Conservation (phyloP, 1,284 basidiomycete genomes). For the Phellopilus nigrolimitatus region DNA sequence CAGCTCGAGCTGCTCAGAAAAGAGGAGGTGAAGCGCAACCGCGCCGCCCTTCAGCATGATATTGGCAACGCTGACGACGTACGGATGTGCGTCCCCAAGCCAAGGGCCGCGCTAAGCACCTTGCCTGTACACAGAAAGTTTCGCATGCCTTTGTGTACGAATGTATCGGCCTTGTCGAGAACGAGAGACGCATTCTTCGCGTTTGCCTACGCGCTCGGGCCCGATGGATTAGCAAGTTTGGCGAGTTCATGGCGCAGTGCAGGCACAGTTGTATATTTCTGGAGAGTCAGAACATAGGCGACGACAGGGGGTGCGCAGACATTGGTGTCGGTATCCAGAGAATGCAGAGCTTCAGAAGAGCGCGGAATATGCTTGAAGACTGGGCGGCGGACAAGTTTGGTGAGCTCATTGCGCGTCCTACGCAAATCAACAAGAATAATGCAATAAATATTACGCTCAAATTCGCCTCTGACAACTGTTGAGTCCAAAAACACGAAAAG, state of each 20-base stretch:
- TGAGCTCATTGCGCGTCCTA: conserved; percentile 49
- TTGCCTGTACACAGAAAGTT: conserved; percentile 53
- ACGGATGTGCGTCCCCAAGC: conserved; percentile 73
- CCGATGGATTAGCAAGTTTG: conserved; percentile 27
- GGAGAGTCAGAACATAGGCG: conserved; percentile 46
- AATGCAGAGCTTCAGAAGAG: conserved; percentile 28
- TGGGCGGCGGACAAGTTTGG: conserved; percentile 56
- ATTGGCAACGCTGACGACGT: conserved; percentile 51
- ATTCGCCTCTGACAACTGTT: conserved; percentile 37
- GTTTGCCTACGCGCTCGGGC: conserved; percentile 53
- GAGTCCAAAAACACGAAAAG: background rate
- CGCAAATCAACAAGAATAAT: conserved; percentile 61
- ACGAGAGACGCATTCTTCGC: conserved; percentile 58
- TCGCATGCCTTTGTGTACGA: conserved; percentile 58
- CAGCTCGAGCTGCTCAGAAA: too few relatives aligned
- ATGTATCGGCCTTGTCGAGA: conserved; percentile 51
- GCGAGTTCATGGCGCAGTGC: conserved; percentile 43
- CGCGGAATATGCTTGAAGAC: conserved; percentile 57
- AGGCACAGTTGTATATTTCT: conserved; percentile 59
- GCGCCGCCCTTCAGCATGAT: conserved; percentile 40
- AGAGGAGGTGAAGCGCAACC: conserved; percentile 39
- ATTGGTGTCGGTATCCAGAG: conserved; percentile 41
- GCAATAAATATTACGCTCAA: conserved; percentile 67
- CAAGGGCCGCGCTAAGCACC: conserved; percentile 56
- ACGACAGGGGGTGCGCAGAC: conserved; percentile 43